Conservation (phyloP, 2,329 filamentous ascomycete genomes). For the Cytospora schulzeri region DNA sequence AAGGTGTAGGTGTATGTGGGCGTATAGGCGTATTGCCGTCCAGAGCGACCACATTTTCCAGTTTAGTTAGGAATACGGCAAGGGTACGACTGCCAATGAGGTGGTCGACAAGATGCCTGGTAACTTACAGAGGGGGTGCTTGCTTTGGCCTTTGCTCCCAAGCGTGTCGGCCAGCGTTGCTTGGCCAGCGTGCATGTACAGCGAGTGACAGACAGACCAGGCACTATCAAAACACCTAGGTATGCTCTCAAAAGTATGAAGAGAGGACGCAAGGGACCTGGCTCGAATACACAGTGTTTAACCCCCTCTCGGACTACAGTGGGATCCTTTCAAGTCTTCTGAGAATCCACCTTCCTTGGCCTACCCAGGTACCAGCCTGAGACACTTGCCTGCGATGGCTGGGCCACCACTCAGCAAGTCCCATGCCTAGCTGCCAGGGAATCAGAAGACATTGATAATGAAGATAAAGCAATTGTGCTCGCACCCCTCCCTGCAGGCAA, state of each 20-base stretch:
- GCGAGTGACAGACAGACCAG: background rate
- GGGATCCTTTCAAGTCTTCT: background rate
- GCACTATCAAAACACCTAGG: background rate
- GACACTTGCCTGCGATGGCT: background rate
- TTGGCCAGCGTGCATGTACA: conserved; percentile 12
- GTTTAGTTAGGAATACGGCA: background rate
- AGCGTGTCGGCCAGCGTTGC: background rate
- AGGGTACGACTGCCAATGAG: background rate
- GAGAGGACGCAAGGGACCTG: background rate
- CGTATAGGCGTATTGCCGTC: background rate
- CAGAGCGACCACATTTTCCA: background rate
- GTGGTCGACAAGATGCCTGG: background rate
- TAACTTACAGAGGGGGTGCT: background rate
- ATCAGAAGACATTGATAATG: background rate
- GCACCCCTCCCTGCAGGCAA: background rate
- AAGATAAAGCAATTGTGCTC: background rate
- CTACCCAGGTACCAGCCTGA: background rate
- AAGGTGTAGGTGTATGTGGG: background rate
- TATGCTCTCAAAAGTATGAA: conserved; percentile 3
- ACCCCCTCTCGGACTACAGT: background rate
- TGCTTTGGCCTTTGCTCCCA: background rate
- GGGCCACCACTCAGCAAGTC: background rate
- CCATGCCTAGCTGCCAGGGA: background rate
- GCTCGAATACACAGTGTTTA: background rate
- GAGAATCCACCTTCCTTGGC: background rate